These are phyloP conservation scores for Berkeleyomyces basicola DNA, from an alignment of 2,329 filamentous ascomycete genomes.

Conservation along the genomic window DNA sequence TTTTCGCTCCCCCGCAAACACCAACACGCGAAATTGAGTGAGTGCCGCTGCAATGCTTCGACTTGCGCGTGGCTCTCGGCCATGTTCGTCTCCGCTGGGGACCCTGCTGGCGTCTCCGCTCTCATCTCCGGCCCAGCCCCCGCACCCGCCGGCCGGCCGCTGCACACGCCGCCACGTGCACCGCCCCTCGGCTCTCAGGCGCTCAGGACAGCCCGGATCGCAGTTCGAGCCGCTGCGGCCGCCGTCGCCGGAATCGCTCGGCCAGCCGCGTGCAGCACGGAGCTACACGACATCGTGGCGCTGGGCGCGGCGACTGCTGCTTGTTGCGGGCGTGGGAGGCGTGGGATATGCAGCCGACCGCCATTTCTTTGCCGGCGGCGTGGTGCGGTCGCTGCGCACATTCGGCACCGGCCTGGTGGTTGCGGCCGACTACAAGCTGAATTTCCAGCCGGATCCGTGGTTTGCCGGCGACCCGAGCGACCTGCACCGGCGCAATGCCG, in stretches of 20 bases:
- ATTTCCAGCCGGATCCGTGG: constrained; percentile 69
- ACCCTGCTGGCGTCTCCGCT: neutral
- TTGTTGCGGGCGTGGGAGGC: constrained; percentile 42
- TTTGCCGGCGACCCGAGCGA: constrained; percentile 58
- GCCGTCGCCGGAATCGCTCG: constrained; percentile 63
- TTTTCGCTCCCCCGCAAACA: neutral
- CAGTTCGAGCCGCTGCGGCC: constrained; percentile 51
- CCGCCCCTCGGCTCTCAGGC: neutral
- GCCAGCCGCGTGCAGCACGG: constrained; percentile 39
- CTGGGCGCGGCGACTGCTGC: constrained; percentile 60
- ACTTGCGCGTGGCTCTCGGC: neutral
- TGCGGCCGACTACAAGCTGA: constrained; percentile 88
- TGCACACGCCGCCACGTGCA: neutral
- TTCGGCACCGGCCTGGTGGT: constrained; percentile 66
- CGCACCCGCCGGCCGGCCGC: too few relatives aligned
- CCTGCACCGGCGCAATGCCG: constrained; percentile 69
- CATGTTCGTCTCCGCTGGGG: neutral
- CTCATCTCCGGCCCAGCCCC: too few relatives aligned
- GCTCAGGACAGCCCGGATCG: neutral
- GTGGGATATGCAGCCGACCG: constrained; percentile 52
- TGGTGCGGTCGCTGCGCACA: constrained; percentile 64
- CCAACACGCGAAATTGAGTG: neutral
- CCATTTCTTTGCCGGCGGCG: constrained; percentile 60
- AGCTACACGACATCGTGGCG: constrained; percentile 37
- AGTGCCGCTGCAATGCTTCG: neutral